A percentile compares a stretch with the other conserved stretches of the same genome.
These are phyloP conservation scores for Rhypophila decipiens DNA, from an alignment of 495 filamentous ascomycete species.

Conservation along the genomic window DNA sequence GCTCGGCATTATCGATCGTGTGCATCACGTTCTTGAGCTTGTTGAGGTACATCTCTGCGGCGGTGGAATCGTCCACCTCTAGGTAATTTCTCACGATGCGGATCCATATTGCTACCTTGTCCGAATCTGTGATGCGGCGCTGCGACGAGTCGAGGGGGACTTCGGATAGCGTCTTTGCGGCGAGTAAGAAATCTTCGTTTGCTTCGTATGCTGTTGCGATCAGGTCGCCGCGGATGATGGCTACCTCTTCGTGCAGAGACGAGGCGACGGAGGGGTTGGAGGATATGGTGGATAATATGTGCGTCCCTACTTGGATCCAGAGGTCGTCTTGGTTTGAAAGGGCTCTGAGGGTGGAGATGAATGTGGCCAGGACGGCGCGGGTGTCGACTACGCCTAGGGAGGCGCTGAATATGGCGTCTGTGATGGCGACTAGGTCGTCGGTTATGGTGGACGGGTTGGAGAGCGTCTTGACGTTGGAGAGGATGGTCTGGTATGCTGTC, in stretches of 20 bases:
- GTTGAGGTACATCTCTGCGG: constrained; percentile 81
- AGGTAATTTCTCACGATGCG: constrained; percentile 92
- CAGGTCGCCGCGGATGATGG: constrained; percentile 70
- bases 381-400: constrained; percentile 68
- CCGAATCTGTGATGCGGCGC: constrained; percentile 68
- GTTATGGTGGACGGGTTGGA: constrained; percentile 49
- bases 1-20: constrained; percentile 61
- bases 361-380: constrained; percentile 61
- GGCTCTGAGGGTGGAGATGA: constrained; percentile 53
- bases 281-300: constrained; percentile 59
- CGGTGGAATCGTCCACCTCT: constrained; percentile 86
- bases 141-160: constrained; percentile 87
- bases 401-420: constrained; percentile 61
- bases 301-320: constrained; percentile 63
- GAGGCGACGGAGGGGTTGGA: constrained; percentile 38
- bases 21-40: constrained; percentile 86
- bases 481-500: constrained; percentile 58
- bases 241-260: constrained; percentile 79
- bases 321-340: constrained; percentile 53
- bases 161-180: constrained; percentile 70
- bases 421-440: constrained; percentile 62
- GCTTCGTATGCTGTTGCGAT: constrained; percentile 77
- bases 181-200: constrained; percentile 71
- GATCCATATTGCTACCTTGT: constrained; percentile 79
- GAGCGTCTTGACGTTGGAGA: constrained; percentile 54